phyloP scores from a whole-genome alignment of 1,139 yeast species.

The Arxiozyma slooffiae region DNA sequence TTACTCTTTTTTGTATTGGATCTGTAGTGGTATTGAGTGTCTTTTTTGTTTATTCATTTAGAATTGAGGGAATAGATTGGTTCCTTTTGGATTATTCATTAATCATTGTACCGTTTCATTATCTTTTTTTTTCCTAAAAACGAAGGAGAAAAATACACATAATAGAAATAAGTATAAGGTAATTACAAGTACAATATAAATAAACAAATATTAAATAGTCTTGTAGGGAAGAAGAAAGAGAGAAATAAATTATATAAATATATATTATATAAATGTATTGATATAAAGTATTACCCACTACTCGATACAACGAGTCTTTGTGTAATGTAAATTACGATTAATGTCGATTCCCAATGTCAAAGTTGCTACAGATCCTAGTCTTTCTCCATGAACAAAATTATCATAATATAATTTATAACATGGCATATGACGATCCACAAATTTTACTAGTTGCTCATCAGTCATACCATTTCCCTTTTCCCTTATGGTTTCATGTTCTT shows the following conservation, averaged over 20 bases:
- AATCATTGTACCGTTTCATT: neutral
- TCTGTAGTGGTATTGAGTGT: neutral
- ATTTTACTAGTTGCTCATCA: constrained; percentile 52
- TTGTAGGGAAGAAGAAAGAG: neutral
- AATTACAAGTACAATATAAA: too few species aligned
- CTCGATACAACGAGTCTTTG: constrained; percentile 13
- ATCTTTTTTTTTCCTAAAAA: neutral
- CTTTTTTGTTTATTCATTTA: too few species aligned
- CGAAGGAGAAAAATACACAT: neutral
- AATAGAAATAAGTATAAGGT: neutral
- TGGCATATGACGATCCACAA: constrained; percentile 82
- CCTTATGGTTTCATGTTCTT: constrained; percentile 59
- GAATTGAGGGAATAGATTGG: neutral
- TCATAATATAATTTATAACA: constrained; percentile 62
- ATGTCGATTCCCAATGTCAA: constrained; percentile 21
- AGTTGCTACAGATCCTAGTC: constrained; percentile 22
- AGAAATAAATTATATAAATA: neutral
- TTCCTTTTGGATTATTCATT: neutral
- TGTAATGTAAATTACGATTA: constrained; percentile 15
- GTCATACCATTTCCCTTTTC: constrained; percentile 67
- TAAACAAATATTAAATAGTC: too few species aligned
- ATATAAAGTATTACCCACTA: constrained; percentile 2
- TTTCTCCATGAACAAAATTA: constrained; percentile 30
- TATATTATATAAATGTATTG: neutral
- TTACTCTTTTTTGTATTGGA: too few species aligned